These are phyloP conservation scores for Anastatica hierochuntica DNA, from an alignment of 345 rosid species.

Conservation along the genomic window DNA sequence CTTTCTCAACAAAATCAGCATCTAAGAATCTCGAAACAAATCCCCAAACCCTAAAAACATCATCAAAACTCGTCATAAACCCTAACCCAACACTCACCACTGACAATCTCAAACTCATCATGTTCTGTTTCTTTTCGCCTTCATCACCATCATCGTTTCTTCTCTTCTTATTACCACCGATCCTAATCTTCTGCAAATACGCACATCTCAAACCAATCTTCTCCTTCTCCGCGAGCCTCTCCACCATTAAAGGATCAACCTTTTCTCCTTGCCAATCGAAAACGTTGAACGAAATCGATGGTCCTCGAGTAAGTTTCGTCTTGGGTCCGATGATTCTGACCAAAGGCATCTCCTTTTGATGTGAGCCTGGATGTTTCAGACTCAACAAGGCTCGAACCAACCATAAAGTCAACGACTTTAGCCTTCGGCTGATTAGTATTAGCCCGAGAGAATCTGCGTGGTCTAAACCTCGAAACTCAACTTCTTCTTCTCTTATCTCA, in stretches of 20 bases:
- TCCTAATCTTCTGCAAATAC: constrained; percentile 36
- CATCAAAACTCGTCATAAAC: constrained; percentile 70
- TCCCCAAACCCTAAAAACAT: constrained; percentile 61
- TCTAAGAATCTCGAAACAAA: constrained; percentile 76
- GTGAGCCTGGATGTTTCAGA: constrained; percentile 52
- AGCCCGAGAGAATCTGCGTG: constrained; percentile 69
- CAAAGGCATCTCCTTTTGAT: constrained; percentile 24
- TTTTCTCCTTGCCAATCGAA: constrained; percentile 87
- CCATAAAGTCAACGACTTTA: constrained; percentile 61
- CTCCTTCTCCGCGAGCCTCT: constrained; percentile 65
- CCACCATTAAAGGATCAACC: constrained; percentile 54
- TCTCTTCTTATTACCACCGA: constrained; percentile 3
- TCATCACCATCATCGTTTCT: constrained; percentile 2
- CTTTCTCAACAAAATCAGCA: constrained; percentile 91
- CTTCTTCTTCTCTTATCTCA: neutral
- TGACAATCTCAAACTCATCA: constrained; percentile 16
- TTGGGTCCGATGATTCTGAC: constrained; percentile 69
- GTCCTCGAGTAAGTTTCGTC: constrained; percentile 38
- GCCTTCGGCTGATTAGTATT: constrained; percentile 42
- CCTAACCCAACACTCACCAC: constrained; percentile 58
- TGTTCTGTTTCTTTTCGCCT: neutral
- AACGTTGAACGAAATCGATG: constrained; percentile 60
- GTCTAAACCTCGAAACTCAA: constrained; percentile 56
- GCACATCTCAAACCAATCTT: constrained; percentile 48
- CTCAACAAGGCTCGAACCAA: constrained; percentile 55